Base-by-base conservation (phyloP, 2,329 filamentous ascomycete species). In the Cercospora zeina region DNA sequence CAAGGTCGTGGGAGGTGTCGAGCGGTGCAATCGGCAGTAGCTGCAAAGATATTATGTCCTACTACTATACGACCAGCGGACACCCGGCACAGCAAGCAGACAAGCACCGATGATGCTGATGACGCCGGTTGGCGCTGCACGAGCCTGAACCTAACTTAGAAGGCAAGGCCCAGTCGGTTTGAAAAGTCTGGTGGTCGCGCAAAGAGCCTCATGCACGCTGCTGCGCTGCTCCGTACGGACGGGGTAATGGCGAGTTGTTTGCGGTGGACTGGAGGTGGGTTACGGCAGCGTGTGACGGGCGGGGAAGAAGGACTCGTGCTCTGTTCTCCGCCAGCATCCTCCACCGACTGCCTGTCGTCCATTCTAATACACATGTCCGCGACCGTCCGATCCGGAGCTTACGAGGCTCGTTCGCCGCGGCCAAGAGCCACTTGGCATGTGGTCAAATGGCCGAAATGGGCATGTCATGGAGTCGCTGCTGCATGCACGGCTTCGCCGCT, bases 311-410 rank as follows among this genome's bases (percentile, higher is more conserved):
- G 24, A 27, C 24, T 3, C 24, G 24, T 27, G n/a, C 37, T 27
- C 47, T 50, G 16, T 30, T 42, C 47, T 31, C n/a, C 47, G 19
- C 21, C 47, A 31, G n/a, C 16, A 27, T 50, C 47, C 47, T 50
- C 47, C 47, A 50, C 47, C 30, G 21, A 8, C 16, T 45, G 21
- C 39, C 34, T 37, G 14, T 27, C 24, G 24, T 27, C 24, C 24
- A 27, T 27, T 27, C 6, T 3, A 27, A 27, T 27, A 27, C 30
- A 34, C 13, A 27, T 37, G 42, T 21, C 56, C 56, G 42, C 45
- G 27, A 33, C 30, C 45, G 30, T 33, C 34, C 24, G 54, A 42
- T 47, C 54, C 54, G 54, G 24, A 57, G 54, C 54, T 47, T 27
- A 42, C 36, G 36, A 57, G 37, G 54, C 54, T 30, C 36, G 27